Evolutionary conservation across 352 stramenopile species (phyloP), one percentile per base, ranked within the genome.

Genomic region (Blastocystis sp.): DNA sequence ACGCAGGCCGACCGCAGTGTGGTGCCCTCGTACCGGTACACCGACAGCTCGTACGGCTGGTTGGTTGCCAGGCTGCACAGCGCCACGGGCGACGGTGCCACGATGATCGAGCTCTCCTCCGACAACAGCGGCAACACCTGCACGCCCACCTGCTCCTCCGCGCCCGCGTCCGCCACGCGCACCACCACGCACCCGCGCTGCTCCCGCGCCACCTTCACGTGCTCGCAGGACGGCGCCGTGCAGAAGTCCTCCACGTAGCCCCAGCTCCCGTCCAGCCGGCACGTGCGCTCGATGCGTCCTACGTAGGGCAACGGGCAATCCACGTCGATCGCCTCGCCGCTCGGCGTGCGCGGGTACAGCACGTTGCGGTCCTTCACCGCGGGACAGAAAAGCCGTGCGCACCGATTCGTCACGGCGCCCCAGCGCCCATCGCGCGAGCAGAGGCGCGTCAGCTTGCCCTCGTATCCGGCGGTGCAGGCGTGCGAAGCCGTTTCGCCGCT

Each of bases 41-140:
- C 11, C 14, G 19, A 84, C 14, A 84, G 23, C 17, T 84, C 52
- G 34, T 70, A 84, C 2, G 74, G 52, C 5, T 45, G 17, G 53
- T 84, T 84, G 5, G 60, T 64, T 11, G 65, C 56, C 74, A 84
- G 52, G n/a, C 56, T 59, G 38, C 74, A 84, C 7, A 84, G 28
- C 1, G 52, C 66, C 9, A 23, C 74, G 1, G 74, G 74, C 9
- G 66, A 38, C 41, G 56, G 53, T 0, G 74, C 52, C n/a, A 69
- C 43, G 38, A 84, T 59, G n/a, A 48, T 40, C 7, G 74, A 19
- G 14, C 28, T 28, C 2, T 69, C 40, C 38, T 28, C 40, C 19
- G 52, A 23, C 9, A 56, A 38, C 10, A 41, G 56, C 19, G 74
- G 74, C n/a, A 53, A 41, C 4, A 84, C 14, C 11, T 53, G 38